Evolutionary conservation across 352 stramenopile genomes (phyloP), one percentile per base, ranked within the genome.

Genomic region (Peronospora destructor): DNA sequence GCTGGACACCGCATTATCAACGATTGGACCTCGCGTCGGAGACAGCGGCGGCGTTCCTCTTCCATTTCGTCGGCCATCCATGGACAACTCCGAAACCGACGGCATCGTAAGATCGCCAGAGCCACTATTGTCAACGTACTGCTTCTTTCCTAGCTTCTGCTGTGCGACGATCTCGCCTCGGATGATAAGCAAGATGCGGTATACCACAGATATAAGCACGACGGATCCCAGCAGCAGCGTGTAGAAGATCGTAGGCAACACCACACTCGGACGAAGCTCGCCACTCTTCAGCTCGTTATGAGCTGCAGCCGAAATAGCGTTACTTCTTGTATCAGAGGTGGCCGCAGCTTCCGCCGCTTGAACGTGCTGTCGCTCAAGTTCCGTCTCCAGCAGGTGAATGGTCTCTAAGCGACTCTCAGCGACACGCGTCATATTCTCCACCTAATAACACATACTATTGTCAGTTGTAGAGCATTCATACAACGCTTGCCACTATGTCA

Each of bases 361-460:
- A 3, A 85, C 60, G 1, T 78, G 71, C 48, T 84, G 68, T 34
- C 67, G 66, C 53, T 89, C 74, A 19, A 89, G 64, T 51, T 85
- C 68, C 14, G 73, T 71, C 66, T 89, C 77, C 12, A 89, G 70
- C 36, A 86, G 23, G 45, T 88, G 74, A 41, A 88, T 85, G 41
- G 67, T 88, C 41, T 86, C 71, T 6, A 85, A 48, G 19, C 77
- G 72, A 50, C 71, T 83, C 23, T 84, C 68, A 1, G 77, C 75
- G 38, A 89, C 68, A 26, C 72, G 71, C 34, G 77, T 84, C 48
- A 81, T 68, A 60, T 86, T 89, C 16, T 76, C 75, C 38, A 86
- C 48, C 72, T 85, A 6, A 35, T 16, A 43, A 43, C 11, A 33
- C 12, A 48, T 3, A 42, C 49, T 12, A 14, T 4, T 21, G 17